phyloP scores from a whole-genome alignment of 225 moss, liverwort and hornwort genomes.

The Pseudisothecium myosuroides region DNA sequence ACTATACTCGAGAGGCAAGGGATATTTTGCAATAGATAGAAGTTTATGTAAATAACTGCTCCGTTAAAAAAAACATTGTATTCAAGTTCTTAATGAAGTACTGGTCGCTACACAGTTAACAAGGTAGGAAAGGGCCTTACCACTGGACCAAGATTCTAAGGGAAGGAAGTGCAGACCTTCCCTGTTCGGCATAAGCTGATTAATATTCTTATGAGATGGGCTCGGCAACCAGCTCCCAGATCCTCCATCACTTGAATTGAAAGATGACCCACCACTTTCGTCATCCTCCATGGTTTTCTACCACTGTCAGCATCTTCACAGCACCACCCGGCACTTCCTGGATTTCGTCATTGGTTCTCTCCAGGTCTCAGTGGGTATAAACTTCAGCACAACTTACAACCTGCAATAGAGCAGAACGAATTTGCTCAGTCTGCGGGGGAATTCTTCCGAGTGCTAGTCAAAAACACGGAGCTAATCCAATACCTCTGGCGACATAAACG shows the following conservation, averaged over 20 bases:
- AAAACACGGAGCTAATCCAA: background rate
- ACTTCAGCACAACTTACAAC: background rate
- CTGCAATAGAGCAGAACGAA: background rate
- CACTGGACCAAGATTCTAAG: conserved; percentile 27
- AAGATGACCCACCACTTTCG: conserved; percentile 40
- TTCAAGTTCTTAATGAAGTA: background rate
- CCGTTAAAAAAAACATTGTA: background rate
- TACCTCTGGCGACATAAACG: background rate
- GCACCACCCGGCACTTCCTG: background rate
- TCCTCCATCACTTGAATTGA: conserved; percentile 34
- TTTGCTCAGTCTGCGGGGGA: background rate
- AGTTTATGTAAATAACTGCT: background rate
- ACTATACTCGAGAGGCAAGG: background rate
- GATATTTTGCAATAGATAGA: background rate
- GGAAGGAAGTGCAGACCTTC: conserved; percentile 49
- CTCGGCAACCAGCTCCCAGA: conserved; percentile 42
- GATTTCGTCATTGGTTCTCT: background rate
- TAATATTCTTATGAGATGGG: conserved; percentile 1
- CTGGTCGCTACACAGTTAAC: background rate
- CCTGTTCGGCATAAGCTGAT: conserved; percentile 14
- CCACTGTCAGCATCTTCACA: conserved; percentile 13
- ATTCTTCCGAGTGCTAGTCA: background rate
- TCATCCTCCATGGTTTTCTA: conserved; percentile 41
- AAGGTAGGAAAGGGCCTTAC: conserved; percentile 11
- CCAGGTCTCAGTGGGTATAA: background rate